Evolutionary conservation across 1,284 basidiomycete genomes (phyloP).

Genomic region (Ceratobasidium sp.): DNA sequence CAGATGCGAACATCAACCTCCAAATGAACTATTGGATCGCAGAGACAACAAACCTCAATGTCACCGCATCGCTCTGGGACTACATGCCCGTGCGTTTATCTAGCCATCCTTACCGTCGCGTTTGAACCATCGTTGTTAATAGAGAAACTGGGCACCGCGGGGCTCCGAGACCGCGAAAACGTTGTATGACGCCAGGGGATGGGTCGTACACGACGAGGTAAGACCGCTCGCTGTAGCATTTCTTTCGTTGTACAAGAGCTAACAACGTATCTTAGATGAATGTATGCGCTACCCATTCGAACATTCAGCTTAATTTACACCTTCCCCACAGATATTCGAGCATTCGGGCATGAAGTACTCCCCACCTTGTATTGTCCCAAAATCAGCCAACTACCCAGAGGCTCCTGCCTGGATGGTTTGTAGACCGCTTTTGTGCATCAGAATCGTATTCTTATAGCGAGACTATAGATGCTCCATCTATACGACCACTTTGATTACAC

Average conservation of each 20-base stretch:
- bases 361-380: conserved; percentile 64
- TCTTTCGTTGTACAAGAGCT: not conserved
- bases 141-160: conserved; percentile 82
- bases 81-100: conserved; percentile 70
- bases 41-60: conserved; percentile 75
- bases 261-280: conserved; percentile 65
- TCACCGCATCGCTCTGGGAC: conserved; percentile 71
- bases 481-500: conserved; percentile 85
- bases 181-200: conserved; percentile 77
- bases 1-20: conserved; percentile 81
- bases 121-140: conserved; percentile 8
- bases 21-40: conserved; percentile 87
- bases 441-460: not conserved
- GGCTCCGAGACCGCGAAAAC: conserved; percentile 75
- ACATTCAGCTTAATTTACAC: conserved; percentile 22
- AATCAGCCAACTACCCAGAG: conserved; percentile 80
- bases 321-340: conserved; percentile 72
- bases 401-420: conserved; percentile 79
- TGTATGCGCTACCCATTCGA: conserved; percentile 58
- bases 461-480: conserved; percentile 72
- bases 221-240: conserved; percentile 36
- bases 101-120: conserved; percentile 4
- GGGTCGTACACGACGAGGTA: conserved; percentile 78
- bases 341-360: conserved; percentile 79
- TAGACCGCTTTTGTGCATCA: conserved; percentile 42